Evolutionary conservation across 169 alveolate species (phyloP), one percentile per base, ranked within the genome.

Genomic region (Miamiensis avidus): DNA sequence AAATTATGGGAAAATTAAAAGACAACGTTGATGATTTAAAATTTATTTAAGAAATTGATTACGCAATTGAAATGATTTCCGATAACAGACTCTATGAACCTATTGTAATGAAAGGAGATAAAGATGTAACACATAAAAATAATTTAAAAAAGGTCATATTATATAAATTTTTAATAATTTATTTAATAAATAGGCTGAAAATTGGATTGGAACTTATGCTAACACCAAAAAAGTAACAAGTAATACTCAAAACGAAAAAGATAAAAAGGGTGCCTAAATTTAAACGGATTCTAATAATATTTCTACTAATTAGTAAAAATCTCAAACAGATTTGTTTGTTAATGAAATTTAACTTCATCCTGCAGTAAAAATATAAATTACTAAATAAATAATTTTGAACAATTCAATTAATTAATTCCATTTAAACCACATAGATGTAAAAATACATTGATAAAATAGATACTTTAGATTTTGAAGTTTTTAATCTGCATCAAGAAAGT

Each of bases 51-150:
- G 77, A 86, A 31, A 30, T 86, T 25, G 81, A 86, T 28, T 86
- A 78, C 74, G 83, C 86, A 0, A 64, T 82, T 0, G 31, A 79
- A 75, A 79, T 81, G 79, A 81, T 86, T 29, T 86, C 90, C 28
- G 64, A 81, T 65, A 86, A 86, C 33, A 86, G 75, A 31, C 49
- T 86, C 1, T 86, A 86, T 75, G 90, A 86, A 31, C 90, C 90
- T 29, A 86, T 86, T 30, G 30, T 86, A 16, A 34, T 26, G 27
- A 75, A 82, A 82, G 86, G 75, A 29, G 29, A 79, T 34, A n/a
- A 79, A 79, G 77, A 65, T 29, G 76, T 79, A 65, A 29, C 29
- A 28, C 29, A n/a, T 78, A 29, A 29, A 15, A 28, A 1, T 16
- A 29, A 27, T 27, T 77, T 77, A 73, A 15, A 33, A 11, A 25